Conservation (phyloP, 768 basidiomycete species). For the Russula virescens region DNA sequence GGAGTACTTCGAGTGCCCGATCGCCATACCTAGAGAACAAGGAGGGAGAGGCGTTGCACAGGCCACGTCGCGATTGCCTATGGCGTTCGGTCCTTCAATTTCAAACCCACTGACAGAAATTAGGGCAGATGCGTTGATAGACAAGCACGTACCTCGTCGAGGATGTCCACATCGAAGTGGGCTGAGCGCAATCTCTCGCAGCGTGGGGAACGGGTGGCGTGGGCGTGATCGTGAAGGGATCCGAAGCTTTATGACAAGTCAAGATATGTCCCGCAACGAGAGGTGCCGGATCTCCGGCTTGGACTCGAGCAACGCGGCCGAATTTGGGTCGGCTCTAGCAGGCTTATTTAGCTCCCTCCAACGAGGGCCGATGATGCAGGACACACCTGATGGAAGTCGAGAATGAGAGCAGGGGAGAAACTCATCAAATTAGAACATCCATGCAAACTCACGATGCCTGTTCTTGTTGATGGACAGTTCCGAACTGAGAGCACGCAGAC, state of each 20-base stretch:
- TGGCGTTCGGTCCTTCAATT: not conserved
- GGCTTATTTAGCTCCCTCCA: not conserved
- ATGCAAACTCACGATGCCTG: slow-evolving; percentile 29
- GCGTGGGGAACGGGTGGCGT: slow-evolving; percentile 47
- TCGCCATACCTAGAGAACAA: slow-evolving; percentile 39
- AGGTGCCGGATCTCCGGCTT: slow-evolving; percentile 47
- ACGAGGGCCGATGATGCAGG: not conserved
- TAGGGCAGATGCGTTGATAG: not conserved
- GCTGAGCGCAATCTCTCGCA: slow-evolving; percentile 49
- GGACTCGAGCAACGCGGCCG: slow-evolving; percentile 47
- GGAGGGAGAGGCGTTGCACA: slow-evolving; percentile 45
- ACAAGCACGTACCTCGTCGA: slow-evolving; percentile 29
- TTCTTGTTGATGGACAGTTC: slow-evolving; percentile 34
- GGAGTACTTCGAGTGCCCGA: slow-evolving; percentile 42
- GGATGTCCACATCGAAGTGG: slow-evolving; percentile 43
- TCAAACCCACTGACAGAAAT: not conserved
- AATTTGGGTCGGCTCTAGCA: slow-evolving; percentile 30
- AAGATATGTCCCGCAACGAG: slow-evolving; percentile 48
- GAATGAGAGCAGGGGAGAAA: slow-evolving; percentile 40
- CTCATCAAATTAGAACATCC: slow-evolving; percentile 44
- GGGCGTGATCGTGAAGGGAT: slow-evolving; percentile 31
- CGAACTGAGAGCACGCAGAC: slow-evolving; percentile 41
- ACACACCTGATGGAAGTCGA: slow-evolving; percentile 51
- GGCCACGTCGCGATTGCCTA: slow-evolving; percentile 44
- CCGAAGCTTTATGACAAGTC: slow-evolving; percentile 29